A percentile compares a stretch with the other conserved stretches of the same genome.
Conservation (phyloP, 2,329 filamentous ascomycete genomes). For the Fusarium oligoseptatum region DNA sequence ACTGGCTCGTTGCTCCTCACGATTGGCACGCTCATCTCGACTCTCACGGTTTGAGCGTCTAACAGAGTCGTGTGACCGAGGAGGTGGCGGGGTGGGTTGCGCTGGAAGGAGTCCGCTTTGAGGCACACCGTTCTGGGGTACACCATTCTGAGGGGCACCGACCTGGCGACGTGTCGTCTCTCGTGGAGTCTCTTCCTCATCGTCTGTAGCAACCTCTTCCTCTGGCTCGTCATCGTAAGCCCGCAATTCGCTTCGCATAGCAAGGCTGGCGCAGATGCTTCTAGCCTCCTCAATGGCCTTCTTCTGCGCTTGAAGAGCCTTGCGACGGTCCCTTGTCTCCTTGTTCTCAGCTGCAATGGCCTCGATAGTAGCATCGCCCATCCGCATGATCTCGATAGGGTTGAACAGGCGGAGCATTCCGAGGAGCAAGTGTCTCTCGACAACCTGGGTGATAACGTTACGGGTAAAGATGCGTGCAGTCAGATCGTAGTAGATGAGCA, state of each 20-base stretch:
- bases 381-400: conserved; percentile 63
- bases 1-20: conserved; percentile 39
- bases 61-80: conserved; percentile 37
- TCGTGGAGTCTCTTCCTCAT: conserved; percentile 44
- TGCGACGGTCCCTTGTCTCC: conserved; percentile 64
- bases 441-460: conserved; percentile 66
- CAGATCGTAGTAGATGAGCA: conserved; percentile 68
- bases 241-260: conserved; percentile 66
- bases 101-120: conserved; percentile 36
- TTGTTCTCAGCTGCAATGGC: conserved; percentile 67
- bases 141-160: conserved; percentile 28
- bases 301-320: conserved; percentile 62
- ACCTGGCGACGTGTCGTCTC: conserved; percentile 36
- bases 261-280: conserved; percentile 62
- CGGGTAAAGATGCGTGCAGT: conserved; percentile 66
- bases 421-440: conserved; percentile 64
- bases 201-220: conserved; percentile 49
- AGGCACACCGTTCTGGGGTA: conserved; percentile 29
- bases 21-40: conserved; percentile 42
- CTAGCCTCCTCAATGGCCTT: conserved; percentile 64
- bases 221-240: conserved; percentile 54
- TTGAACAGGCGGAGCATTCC: conserved; percentile 67
- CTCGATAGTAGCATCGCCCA: conserved; percentile 60
- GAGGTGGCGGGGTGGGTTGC: conserved; percentile 24
- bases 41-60: conserved; percentile 40